These are phyloP conservation scores for Juglanconis oblonga DNA, from an alignment of 2,329 filamentous ascomycete genomes.

Conservation along the genomic window DNA sequence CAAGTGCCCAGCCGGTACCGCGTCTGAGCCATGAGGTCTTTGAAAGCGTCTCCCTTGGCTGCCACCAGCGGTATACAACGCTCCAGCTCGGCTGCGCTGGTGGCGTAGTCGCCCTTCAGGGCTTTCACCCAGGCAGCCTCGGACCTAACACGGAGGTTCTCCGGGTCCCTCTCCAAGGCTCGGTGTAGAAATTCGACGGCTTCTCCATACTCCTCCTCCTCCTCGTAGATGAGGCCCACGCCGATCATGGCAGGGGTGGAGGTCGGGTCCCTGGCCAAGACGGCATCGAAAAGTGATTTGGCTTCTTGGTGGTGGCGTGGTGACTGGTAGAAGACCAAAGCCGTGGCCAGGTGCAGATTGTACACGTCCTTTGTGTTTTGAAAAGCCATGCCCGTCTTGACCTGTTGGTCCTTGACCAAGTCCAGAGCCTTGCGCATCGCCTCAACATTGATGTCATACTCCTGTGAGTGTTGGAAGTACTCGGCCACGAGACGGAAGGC, in stretches of 20 bases:
- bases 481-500: conserved; percentile 80
- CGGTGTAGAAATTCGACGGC: conserved; percentile 78
- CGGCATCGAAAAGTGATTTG: conserved; percentile 77
- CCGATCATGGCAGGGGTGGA: conserved; percentile 84
- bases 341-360: conserved; percentile 77
- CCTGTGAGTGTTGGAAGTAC: conserved; percentile 81
- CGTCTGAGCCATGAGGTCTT: conserved; percentile 78
- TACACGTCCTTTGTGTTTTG: conserved; percentile 70
- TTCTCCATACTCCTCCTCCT: conserved; percentile 82
- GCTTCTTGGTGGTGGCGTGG: conserved; percentile 89
- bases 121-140: conserved; percentile 94
- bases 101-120: conserved; percentile 70
- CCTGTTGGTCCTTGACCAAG: conserved; percentile 56
- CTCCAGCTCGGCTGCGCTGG: conserved; percentile 68
- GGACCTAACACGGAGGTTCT: conserved; percentile 74
- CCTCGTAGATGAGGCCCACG: conserved; percentile 86
- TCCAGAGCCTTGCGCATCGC: conserved; percentile 71
- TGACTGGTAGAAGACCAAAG: conserved; percentile 84
- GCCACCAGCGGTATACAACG: conserved; percentile 65
- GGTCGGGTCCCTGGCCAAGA: conserved; percentile 70
- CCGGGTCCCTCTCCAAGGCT: conserved; percentile 68
- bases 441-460: conserved; percentile 78
- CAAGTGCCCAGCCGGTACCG: conserved; percentile 86
- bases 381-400: conserved; percentile 67
- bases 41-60: conserved; percentile 52